phyloP scores from a whole-genome alignment of 768 basidiomycete species.

The Suillus discolor region DNA sequence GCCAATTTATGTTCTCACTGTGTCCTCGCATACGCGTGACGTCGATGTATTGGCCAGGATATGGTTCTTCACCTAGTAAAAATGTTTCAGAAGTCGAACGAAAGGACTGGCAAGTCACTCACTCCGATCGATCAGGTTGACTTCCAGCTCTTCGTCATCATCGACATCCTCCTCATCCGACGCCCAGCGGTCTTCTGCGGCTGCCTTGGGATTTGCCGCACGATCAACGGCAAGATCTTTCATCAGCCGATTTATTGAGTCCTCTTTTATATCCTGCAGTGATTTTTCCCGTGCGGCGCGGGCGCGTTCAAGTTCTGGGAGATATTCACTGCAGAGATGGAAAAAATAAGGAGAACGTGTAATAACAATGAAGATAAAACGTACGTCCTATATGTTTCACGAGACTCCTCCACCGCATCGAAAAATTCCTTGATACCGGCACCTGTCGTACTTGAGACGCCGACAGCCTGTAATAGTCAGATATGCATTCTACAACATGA shows the following conservation, averaged over 20 bases:
- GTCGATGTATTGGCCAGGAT: constrained; percentile 78
- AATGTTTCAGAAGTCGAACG: constrained; percentile 17
- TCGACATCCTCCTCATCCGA: constrained; percentile 54
- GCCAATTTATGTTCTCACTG: constrained; percentile 68
- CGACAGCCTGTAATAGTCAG: constrained; percentile 67
- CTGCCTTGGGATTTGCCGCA: constrained; percentile 58
- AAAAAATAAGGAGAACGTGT: neutral
- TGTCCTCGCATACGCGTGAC: constrained; percentile 60
- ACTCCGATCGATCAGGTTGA: constrained; percentile 75
- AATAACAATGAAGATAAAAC: constrained; percentile 22
- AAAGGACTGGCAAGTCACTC: constrained; percentile 32
- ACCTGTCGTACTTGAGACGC: constrained; percentile 96
- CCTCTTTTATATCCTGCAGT: constrained; percentile 67
- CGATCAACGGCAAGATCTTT: constrained; percentile 79
- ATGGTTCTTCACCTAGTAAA: constrained; percentile 61
- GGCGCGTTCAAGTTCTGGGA: constrained; percentile 84
- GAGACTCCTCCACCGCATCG: constrained; percentile 84
- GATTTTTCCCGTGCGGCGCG: constrained; percentile 63
- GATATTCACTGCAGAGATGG: constrained; percentile 72
- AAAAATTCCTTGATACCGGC: constrained; percentile 92
- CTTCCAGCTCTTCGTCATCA: constrained; percentile 51
- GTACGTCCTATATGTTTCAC: constrained; percentile 88
- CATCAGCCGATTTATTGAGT: constrained; percentile 78
- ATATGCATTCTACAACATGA: neutral
- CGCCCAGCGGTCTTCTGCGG: constrained; percentile 64